Evolutionary conservation across 78 protist genomes (phyloP), one percentile per base, ranked within the genome.

Genomic region (Dictyostelium brefeldianum): DNA sequence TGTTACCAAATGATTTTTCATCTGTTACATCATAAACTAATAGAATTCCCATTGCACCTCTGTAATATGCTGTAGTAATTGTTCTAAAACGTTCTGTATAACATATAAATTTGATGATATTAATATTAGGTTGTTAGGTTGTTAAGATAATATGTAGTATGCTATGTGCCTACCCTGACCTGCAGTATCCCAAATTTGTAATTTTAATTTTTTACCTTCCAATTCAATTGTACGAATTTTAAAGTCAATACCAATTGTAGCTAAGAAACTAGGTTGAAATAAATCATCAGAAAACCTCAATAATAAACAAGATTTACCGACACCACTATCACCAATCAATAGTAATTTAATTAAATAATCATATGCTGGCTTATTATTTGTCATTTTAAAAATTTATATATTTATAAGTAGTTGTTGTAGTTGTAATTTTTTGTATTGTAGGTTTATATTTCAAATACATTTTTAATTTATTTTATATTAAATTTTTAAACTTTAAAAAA

Each of bases 21-120:
- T 96, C 96, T 48, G 99, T 98, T 43, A 97, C 96, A 80, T 98
- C 98, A 78, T 94, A 96, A n/a, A 98, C 99, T 2, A 98, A 89
- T 9, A 98, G 91, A 80, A 98, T 97, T 8, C 98, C 99, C 59
- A 94, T 97, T 11, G 98, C 98, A 14, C 99, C 98, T 15, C 99
- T 77, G 89, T 98, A 98, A 96, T 98, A 98, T 57, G 96, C 41
- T 64, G 96, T 64, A 4, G 98, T 98, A 78, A 98, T 97, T n/a
- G 99, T 67, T 69, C 89, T 81, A 36, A 81, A 81, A 69, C 78
- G 67, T 20, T 81, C 89, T 29, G n/a, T n/a, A n/a, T n/a, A n/a
- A n/a, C n/a, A n/a, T n/a, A n/a, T n/a, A n/a, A n/a, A n/a, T n/a
- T n/a, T n/a, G n/a, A n/a, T n/a, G n/a, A n/a, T n/a, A n/a, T n/a